Percentiles rank a stretch among this genome's conserved stretches.
Conservation (phyloP, 1,284 basidiomycete species). For the Flammula alnicola region DNA sequence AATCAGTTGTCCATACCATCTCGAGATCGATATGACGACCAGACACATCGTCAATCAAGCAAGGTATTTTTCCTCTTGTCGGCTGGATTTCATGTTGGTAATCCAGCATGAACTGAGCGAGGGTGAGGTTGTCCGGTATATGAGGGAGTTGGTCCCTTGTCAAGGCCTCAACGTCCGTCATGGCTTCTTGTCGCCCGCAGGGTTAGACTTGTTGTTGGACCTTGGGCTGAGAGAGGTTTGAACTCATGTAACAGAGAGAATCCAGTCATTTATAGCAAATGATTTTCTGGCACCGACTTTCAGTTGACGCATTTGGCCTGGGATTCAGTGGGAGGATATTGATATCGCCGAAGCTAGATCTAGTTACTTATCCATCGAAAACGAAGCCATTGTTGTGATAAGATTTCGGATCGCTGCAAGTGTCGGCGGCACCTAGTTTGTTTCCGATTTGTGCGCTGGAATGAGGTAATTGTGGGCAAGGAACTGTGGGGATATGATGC, state of each 20-base stretch:
- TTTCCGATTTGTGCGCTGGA: slow-evolving; percentile 9
- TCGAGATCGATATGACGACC: slow-evolving; percentile 46
- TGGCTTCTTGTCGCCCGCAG: neutral
- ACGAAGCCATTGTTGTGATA: slow-evolving; percentile 12
- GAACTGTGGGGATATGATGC: no score
- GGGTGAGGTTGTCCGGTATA: slow-evolving; percentile 68
- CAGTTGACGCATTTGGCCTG: neutral
- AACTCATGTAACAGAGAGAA: neutral
- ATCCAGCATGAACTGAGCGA: slow-evolving; percentile 73
- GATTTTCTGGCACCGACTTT: neutral
- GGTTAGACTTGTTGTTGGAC: neutral
- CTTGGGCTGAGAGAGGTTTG: neutral
- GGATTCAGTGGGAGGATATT: neutral
- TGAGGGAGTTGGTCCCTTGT: slow-evolving; percentile 40
- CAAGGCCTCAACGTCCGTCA: neutral
- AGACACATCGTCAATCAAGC: slow-evolving; percentile 62
- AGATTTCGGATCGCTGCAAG: slow-evolving; percentile 15
- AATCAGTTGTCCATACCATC: slow-evolving; percentile 40
- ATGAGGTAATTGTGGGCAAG: neutral
- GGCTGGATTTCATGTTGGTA: slow-evolving; percentile 54
- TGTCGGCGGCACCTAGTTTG: slow-evolving; percentile 6
- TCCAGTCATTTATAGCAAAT: slow-evolving; percentile 7
- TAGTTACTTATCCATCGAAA: slow-evolving; percentile 13
- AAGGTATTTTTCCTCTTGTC: slow-evolving; percentile 44
- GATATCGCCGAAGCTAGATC: neutral